These are phyloP conservation scores for Pseudomonodictys pantanalensis DNA, from an alignment of 495 filamentous ascomycete species.

Conservation along the genomic window DNA sequence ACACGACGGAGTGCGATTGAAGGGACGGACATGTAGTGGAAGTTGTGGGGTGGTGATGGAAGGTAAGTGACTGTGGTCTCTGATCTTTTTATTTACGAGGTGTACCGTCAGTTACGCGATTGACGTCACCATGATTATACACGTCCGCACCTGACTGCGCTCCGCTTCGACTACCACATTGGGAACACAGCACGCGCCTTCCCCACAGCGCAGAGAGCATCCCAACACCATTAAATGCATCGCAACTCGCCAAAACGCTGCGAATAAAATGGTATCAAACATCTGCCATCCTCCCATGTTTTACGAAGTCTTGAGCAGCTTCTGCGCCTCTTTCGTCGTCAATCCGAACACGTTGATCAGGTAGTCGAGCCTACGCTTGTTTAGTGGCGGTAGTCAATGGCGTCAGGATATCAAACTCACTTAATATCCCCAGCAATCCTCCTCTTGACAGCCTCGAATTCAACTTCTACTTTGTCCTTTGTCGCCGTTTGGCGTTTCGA, in stretches of 20 bases:
- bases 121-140: slow-evolving; percentile 29
- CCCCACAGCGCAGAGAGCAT: no score
- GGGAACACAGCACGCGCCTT: no score
- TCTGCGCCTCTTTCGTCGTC: slow-evolving; percentile 35
- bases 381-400: slow-evolving; percentile 1
- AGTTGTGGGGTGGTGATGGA: not conserved
- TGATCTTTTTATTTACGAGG: not conserved
- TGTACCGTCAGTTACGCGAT: not conserved
- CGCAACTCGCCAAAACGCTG: not conserved
- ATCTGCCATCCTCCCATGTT: not conserved
- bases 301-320: slow-evolving; percentile 23
- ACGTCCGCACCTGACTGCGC: slow-evolving; percentile 5
- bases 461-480: slow-evolving; percentile 68
- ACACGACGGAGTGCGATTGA: not conserved
- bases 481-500: slow-evolving; percentile 59
- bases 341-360: slow-evolving; percentile 40
- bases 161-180: not conserved
- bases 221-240: no score
- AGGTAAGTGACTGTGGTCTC: not conserved
- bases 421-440: slow-evolving; percentile 62
- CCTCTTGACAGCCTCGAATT: slow-evolving; percentile 67
- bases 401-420: slow-evolving; percentile 39
- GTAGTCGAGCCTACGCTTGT: slow-evolving; percentile 35
- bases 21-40: no score
- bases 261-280: not conserved